Conservation (phyloP, 345 rosid genomes). For the Schrenkiella parvula region DNA sequence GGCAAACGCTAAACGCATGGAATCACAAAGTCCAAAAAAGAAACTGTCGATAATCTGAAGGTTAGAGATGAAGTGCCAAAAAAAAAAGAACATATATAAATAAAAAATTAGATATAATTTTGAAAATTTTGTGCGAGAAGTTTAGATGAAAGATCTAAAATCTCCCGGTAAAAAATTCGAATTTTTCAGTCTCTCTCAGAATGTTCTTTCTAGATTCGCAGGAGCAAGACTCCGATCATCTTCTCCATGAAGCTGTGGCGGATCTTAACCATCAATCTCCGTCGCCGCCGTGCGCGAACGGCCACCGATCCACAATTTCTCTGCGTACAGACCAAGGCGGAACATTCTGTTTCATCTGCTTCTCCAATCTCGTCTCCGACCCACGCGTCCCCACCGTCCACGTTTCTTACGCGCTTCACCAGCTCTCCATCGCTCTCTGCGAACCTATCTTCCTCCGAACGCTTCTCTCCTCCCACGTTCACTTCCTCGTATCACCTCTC, state of each 20-base stretch:
- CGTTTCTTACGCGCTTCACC: conserved; percentile 88
- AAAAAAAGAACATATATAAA: too few relatives aligned
- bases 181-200: background rate
- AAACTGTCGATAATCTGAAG: background rate
- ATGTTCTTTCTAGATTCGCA: conserved; percentile 40
- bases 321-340: conserved; percentile 58
- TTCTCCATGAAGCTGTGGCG: conserved; percentile 6
- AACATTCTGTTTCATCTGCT: conserved; percentile 64
- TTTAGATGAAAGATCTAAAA: background rate
- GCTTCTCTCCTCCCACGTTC: conserved; percentile 58
- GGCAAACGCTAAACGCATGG: conserved; percentile 17
- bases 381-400: conserved; percentile 61
- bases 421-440: conserved; percentile 69
- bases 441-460: conserved; percentile 46
- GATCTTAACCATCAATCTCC: background rate
- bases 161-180: conserved; percentile 11
- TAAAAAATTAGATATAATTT: background rate
- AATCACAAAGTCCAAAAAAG: background rate
- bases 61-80: background rate
- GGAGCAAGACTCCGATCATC: conserved; percentile 28
- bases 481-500: conserved; percentile 81
- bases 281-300: conserved; percentile 44
- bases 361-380: conserved; percentile 69
- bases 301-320: conserved; percentile 62
- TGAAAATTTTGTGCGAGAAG: background rate